Conservation (phyloP, 805 yeast species). For the Starmerella stigmatis region DNA sequence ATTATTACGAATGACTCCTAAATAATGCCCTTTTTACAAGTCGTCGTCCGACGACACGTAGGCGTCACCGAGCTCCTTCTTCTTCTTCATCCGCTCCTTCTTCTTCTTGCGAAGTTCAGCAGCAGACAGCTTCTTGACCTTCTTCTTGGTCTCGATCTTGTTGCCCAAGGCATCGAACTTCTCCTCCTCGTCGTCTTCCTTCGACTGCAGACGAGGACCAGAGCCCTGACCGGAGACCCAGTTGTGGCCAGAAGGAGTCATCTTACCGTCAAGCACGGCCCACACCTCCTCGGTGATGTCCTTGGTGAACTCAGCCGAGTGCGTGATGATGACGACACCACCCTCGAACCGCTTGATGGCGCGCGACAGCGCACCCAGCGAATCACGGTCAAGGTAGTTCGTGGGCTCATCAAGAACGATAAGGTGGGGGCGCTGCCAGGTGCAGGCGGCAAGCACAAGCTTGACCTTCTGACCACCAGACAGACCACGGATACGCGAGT, state of each 20-base stretch:
- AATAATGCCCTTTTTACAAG: constrained; percentile 36
- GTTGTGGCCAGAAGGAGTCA: constrained; percentile 99
- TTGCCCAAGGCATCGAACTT: constrained; percentile 99
- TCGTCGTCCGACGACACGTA: constrained; percentile 96
- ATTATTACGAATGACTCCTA: constrained; percentile 1
- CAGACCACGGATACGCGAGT: constrained; percentile 99
- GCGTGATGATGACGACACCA: constrained; percentile 99
- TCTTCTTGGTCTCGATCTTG: constrained; percentile 93
- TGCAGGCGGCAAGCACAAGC: constrained; percentile 98
- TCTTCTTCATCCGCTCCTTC: constrained; percentile 99
- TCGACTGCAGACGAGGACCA: constrained; percentile 98
- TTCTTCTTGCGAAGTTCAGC: constrained; percentile 99
- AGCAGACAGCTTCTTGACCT: constrained; percentile 95
- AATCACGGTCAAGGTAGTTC: constrained; percentile 97
- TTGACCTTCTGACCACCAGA: constrained; percentile 99
- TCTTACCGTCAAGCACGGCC: constrained; percentile 96
- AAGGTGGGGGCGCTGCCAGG: constrained; percentile 99
- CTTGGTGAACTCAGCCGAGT: constrained; percentile 99
- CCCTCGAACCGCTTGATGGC: constrained; percentile 98
- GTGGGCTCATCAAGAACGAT: constrained; percentile 99
- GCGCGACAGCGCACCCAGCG: constrained; percentile 97
- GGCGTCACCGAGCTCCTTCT: constrained; percentile 99
- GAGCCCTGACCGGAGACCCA: constrained; percentile 99
- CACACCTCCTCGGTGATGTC: constrained; percentile 99
- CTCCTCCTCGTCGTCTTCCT: constrained; percentile 90